Base-by-base conservation (phyloP, 768 basidiomycete species). In the Candolleomyces efflorescens region DNA sequence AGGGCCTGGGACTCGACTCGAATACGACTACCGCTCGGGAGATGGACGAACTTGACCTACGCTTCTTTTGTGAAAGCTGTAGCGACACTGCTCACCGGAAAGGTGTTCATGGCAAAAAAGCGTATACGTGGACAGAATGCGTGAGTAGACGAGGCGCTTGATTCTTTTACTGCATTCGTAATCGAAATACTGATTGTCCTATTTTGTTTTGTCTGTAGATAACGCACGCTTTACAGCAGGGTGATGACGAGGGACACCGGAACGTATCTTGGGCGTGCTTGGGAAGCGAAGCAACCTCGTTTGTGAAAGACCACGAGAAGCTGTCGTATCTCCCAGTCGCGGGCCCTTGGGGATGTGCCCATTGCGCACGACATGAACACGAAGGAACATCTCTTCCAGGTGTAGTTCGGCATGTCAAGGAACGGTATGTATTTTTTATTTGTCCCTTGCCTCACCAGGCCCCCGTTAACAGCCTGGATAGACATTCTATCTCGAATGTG, bases 251-350 rank as follows among this genome's bases (percentile, higher is more conserved):
- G 37, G 32, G 11, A 32, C 51, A 17, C 26, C 51, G 18, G 12
- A 2, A 13, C 11, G 32, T 53, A 6, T n/a, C 24, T 15, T 13
- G 17, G 46, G 13, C 20, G 12, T 6, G n/a, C 20, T 23, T 53
- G 15, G 13, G 51, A 15, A 13, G 17, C 18, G 51, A 53, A n/a
- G 51, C 51, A 22, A 39, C 51, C 3, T 37, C 17, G 26, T 53
- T 53, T 53, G 51, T 53, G 12, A 32, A 22, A 13, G 51, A 53
- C n/a, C 51, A 53, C 51, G 51, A 53, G 22, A 51, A 20, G 37
- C 51, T 38, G 22, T 32, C 32, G 10, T 53, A 53, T 26, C 51
- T 32, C n/a, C 51, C 51, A 17, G 27, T 17, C 5, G 24, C 17
- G 10, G 27, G 32, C 10, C 36, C 32, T 13, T 53, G 51, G 51